Evolutionary conservation across 2,329 filamentous ascomycete genomes (phyloP), one percentile per base, ranked within the genome.

Genomic region (Aspergillus sp.): DNA sequence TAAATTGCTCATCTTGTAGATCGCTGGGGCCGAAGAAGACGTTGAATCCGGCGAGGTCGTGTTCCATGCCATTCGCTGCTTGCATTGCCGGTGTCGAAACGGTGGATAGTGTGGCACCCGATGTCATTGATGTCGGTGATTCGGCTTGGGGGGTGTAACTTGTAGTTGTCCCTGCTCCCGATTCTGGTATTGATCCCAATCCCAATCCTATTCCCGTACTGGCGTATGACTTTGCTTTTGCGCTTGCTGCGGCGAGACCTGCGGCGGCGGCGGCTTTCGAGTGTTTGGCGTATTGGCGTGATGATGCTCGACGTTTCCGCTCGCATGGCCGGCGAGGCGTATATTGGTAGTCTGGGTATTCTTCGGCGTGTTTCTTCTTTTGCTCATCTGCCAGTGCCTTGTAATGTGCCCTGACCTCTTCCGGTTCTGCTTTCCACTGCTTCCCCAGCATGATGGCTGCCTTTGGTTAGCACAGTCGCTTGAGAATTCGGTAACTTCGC

Each of bases 301-400:
- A 65, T 30, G 65, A 67, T 56, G 68, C 67, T 50, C 73, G 68
- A 47, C 69, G 67, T 60, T 74, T 75, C 58, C 70, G 72, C 58
- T 75, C 67, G 22, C 59, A 68, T 27, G 71, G 66, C 59, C 73
- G 73, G 52, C 73, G 69, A 46, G 73, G 72, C 46, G 71, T 65
- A 52, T 74, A 74, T 43, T 73, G 67, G 55, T 74, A 75, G 42
- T 68, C 61, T 5, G 72, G 72, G 53, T 74, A 61, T 13, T 67
- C 59, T 39, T 61, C 52, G 7, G 63, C 56, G 49, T 75, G 73
- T 50, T 71, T 61, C 23, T 49, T 53, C 54, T 74, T 73, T 30
- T 64, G 55, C 12, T 67, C 58, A 13, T 69, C 65, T 5, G 73
- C 68, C 39, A 68, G 56, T 20, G 51, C 54, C 49, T 65, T 70